A percentile compares a stretch with the other conserved stretches of the same genome.
Conservation (phyloP, 2,329 filamentous ascomycete species). For the Aspergillus ibericus region DNA sequence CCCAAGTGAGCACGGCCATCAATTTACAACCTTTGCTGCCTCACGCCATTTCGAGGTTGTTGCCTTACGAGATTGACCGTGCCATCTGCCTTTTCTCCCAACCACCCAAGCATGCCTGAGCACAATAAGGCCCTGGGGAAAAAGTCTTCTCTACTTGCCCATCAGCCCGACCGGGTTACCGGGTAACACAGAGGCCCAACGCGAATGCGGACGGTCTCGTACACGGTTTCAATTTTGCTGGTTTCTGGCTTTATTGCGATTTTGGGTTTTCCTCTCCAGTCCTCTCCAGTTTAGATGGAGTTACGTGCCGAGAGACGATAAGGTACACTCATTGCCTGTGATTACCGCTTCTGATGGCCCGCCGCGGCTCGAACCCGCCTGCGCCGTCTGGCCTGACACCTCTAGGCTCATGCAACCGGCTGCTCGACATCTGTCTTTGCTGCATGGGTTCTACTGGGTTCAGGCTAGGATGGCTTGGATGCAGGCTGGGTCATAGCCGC, state of each 20-base stretch:
- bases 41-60: slow-evolving; percentile 14
- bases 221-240: not conserved
- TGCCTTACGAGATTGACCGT: slow-evolving; percentile 18
- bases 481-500: slow-evolving; percentile 8
- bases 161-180: slow-evolving; percentile 19
- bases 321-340: not conserved
- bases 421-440: slow-evolving; percentile 17
- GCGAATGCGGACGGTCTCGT: not conserved
- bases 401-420: slow-evolving; percentile 18
- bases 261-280: not conserved
- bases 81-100: slow-evolving; percentile 1
- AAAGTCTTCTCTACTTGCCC: slow-evolving; percentile 5
- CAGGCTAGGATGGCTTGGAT: slow-evolving; percentile 1
- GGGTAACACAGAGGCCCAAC: slow-evolving; percentile 22
- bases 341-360: slow-evolving; percentile 2
- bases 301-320: not conserved
- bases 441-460: slow-evolving; percentile 7
- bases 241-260: not conserved
- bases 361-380: slow-evolving; percentile 4
- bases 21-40: slow-evolving; percentile 19
- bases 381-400: slow-evolving; percentile 2
- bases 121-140: slow-evolving; percentile 10
- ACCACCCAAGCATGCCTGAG: slow-evolving; percentile 10
- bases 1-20: slow-evolving; percentile 19
- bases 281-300: not conserved